A percentile compares a stretch with the other conserved stretches of the same genome.
Conservation (phyloP, 2,329 filamentous ascomycete species). For the Botrytis tulipae region DNA sequence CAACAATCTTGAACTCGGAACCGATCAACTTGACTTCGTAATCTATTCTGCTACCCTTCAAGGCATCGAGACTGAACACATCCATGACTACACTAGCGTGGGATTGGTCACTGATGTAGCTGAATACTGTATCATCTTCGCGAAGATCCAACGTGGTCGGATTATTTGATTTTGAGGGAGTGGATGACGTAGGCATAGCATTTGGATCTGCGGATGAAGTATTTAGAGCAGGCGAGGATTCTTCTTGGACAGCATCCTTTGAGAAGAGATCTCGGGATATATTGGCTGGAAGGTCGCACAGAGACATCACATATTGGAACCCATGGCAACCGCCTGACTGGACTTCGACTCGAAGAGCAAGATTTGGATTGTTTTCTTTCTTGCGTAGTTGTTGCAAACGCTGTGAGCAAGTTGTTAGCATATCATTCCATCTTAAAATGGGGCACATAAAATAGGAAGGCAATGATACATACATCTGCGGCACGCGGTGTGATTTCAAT, state of each 20-base stretch:
- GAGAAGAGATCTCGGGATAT: conserved; percentile 24
- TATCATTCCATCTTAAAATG: background rate
- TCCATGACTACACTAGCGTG: conserved; percentile 86
- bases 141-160: conserved; percentile 48
- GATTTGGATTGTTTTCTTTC: conserved; percentile 71
- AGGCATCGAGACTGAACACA: conserved; percentile 76
- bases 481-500: conserved; percentile 84
- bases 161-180: background rate
- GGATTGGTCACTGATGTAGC: conserved; percentile 57
- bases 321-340: conserved; percentile 95
- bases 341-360: conserved; percentile 87
- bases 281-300: conserved; percentile 59
- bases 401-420: conserved; percentile 23
- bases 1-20: conserved; percentile 93
- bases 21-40: conserved; percentile 95
- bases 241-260: conserved; percentile 7
- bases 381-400: conserved; percentile 48
- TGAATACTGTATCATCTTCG: conserved; percentile 81
- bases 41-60: conserved; percentile 93
- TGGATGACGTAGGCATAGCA: conserved; percentile 18
- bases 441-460: background rate
- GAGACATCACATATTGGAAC: conserved; percentile 94
- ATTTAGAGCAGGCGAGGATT: conserved; percentile 25
- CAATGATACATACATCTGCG: conserved; percentile 58
- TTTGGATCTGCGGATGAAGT: conserved; percentile 28